These are phyloP conservation scores for Tolypocladium ovalisporum DNA, from an alignment of 2,329 filamentous ascomycete species.

Conservation along the genomic window DNA sequence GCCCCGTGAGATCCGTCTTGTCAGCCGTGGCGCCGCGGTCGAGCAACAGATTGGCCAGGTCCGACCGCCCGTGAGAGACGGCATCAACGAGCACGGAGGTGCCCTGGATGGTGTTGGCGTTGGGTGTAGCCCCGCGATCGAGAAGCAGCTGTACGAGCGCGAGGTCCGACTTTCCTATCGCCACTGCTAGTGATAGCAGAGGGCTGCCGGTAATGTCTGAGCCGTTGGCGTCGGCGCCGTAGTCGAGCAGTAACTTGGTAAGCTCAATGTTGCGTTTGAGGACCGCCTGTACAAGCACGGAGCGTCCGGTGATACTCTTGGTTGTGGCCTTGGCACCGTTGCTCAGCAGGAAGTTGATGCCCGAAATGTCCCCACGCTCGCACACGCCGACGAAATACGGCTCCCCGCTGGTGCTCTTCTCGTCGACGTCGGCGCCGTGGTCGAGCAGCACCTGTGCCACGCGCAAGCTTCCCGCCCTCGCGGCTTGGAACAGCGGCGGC, in stretches of 20 bases:
- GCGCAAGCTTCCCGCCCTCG: slow-evolving; percentile 15
- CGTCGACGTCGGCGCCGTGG: slow-evolving; percentile 19
- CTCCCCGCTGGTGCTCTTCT: slow-evolving; percentile 16
- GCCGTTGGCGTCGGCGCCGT: slow-evolving; percentile 23
- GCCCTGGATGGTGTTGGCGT: slow-evolving; percentile 17
- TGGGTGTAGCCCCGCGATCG: slow-evolving; percentile 20
- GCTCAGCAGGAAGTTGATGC: slow-evolving; percentile 17
- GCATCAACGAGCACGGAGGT: slow-evolving; percentile 21
- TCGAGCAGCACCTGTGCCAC: slow-evolving; percentile 16
- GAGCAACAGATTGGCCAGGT: slow-evolving; percentile 19
- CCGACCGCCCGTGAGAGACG: slow-evolving; percentile 19
- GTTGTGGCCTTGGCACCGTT: slow-evolving; percentile 18
- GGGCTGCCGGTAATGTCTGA: slow-evolving; percentile 18
- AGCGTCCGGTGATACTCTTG: slow-evolving; percentile 13
- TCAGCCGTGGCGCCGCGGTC: slow-evolving; percentile 21
- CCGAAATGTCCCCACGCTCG: slow-evolving; percentile 4
- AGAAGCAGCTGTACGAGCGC: slow-evolving; percentile 23
- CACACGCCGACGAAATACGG: slow-evolving; percentile 18
- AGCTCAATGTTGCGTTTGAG: slow-evolving; percentile 16
- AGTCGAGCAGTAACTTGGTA: slow-evolving; percentile 16
- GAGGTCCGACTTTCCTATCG: slow-evolving; percentile 12
- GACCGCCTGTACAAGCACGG: slow-evolving; percentile 15
- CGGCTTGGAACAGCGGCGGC: slow-evolving; percentile 22
- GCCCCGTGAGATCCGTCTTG: slow-evolving; percentile 18
- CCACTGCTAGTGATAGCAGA: slow-evolving; percentile 17